These are phyloP conservation scores for Globisporangium parvum DNA, from an alignment of 352 stramenopile species.

Conservation along the genomic window DNA sequence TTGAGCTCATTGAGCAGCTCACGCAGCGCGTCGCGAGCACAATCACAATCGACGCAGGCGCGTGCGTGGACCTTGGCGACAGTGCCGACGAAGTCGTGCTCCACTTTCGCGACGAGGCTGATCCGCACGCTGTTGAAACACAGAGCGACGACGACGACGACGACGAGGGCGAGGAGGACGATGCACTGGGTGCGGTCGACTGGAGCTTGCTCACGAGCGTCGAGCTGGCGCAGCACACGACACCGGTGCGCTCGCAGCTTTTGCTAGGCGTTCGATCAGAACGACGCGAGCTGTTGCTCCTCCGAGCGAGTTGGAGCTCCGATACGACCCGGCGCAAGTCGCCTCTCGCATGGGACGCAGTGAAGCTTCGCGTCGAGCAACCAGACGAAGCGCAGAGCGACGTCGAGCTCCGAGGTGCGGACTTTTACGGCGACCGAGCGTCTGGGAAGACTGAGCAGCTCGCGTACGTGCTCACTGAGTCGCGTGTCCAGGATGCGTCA, in stretches of 20 bases:
- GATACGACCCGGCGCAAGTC: conserved; percentile 8
- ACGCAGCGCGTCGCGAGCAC: conserved; percentile 14
- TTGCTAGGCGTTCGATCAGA: conserved; percentile 28
- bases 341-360: conserved; percentile 13
- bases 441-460: conserved; percentile 14
- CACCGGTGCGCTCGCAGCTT: conserved; percentile 7
- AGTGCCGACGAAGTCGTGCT: conserved; percentile 35
- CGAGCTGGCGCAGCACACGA: conserved; percentile 2
- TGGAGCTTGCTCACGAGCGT: conserved; percentile 39
- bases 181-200: conserved; percentile 43
- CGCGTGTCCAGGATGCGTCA: not conserved
- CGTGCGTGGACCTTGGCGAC: conserved; percentile 25
- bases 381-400: not conserved
- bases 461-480: conserved; percentile 11
- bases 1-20: conserved; percentile 24
- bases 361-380: conserved; percentile 5
- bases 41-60: conserved; percentile 17
- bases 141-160: conserved; percentile 8
- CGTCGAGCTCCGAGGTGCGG: conserved; percentile 4
- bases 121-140: not conserved
- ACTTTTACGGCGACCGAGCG: conserved; percentile 13
- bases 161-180: conserved; percentile 24
- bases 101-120: conserved; percentile 17
- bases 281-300: conserved; percentile 21
- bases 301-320: conserved; percentile 15